A percentile compares a stretch with the other conserved stretches of the same genome.
Evolutionary conservation across 768 basidiomycete genomes (phyloP).

Genomic region (Postia placenta): DNA sequence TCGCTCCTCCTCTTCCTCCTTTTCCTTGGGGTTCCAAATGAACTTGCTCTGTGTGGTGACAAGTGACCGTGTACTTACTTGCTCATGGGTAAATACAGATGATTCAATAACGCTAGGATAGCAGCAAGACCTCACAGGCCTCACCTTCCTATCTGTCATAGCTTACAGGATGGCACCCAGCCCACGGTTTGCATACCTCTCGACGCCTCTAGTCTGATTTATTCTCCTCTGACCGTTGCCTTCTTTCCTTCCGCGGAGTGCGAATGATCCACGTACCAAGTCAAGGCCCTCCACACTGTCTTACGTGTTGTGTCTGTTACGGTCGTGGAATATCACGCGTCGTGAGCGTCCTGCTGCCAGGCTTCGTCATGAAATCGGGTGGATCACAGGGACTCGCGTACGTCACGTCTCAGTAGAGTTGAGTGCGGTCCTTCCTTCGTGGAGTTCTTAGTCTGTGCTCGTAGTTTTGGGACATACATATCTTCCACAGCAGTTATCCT

Average conservation of each 20-base stretch:
- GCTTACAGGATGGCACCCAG: too few relatives aligned
- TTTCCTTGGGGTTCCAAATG: too few relatives aligned
- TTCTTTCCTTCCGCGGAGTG: not conserved
- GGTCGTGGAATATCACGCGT: slow-evolving; percentile 59
- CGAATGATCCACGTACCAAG: slow-evolving; percentile 47
- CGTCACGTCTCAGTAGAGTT: slow-evolving; percentile 57
- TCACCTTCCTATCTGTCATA: too few relatives aligned
- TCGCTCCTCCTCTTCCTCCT: too few relatives aligned
- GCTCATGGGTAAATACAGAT: too few relatives aligned
- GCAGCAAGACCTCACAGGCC: too few relatives aligned
- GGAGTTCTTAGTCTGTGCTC: slow-evolving; percentile 34
- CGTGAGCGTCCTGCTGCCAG: slow-evolving; percentile 35
- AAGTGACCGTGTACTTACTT: too few relatives aligned
- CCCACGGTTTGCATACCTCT: too few relatives aligned
- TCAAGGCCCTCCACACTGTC: slow-evolving; percentile 49
- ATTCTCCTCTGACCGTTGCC: too few relatives aligned
- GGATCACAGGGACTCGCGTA: slow-evolving; percentile 39
- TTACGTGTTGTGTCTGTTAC: slow-evolving; percentile 60
- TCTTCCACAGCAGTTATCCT: not conserved
- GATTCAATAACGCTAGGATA: too few relatives aligned
- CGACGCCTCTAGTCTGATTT: not conserved
- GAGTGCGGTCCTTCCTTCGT: slow-evolving; percentile 31
- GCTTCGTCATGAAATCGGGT: slow-evolving; percentile 52
- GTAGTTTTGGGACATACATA: slow-evolving; percentile 69
- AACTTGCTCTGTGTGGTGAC: too few relatives aligned